Evolutionary conservation across 1,284 basidiomycete species (phyloP).

Genomic region (Trametes hirsuta): DNA sequence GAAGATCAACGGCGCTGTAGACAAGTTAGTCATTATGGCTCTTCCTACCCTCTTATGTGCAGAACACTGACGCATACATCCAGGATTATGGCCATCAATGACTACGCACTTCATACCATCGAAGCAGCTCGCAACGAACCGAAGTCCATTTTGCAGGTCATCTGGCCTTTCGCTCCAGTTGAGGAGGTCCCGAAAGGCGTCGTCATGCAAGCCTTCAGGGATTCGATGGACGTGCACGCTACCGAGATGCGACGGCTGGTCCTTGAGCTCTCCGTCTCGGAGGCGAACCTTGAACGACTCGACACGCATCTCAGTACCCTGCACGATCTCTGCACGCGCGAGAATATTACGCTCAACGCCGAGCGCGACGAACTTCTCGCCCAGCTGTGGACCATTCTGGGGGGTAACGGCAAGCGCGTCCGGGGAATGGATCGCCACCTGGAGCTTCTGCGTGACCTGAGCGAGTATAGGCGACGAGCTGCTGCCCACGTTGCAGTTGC

Average conservation of each 20-base stretch:
- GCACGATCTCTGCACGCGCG: constrained; percentile 59
- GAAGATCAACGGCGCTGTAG: constrained; percentile 68
- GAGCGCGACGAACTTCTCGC: constrained; percentile 59
- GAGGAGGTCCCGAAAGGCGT: constrained; percentile 43
- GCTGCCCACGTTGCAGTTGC: constrained; percentile 63
- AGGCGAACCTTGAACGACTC: constrained; percentile 56
- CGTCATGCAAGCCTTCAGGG: constrained; percentile 54
- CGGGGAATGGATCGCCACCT: constrained; percentile 54
- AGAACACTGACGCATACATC: constrained; percentile 2
- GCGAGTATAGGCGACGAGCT: constrained; percentile 60
- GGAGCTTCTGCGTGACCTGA: constrained; percentile 54
- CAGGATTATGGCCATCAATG: constrained; percentile 75
- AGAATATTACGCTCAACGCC: constrained; percentile 49
- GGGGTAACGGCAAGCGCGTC: constrained; percentile 55
- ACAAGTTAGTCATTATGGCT: constrained; percentile 51
- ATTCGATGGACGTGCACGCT: constrained; percentile 64
- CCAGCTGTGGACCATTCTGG: constrained; percentile 68
- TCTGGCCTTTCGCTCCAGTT: constrained; percentile 49
- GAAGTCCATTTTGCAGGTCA: constrained; percentile 40
- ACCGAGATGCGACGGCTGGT: constrained; percentile 56
- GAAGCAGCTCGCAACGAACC: constrained; percentile 48
- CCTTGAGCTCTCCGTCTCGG: constrained; percentile 61
- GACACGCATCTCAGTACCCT: constrained; percentile 60
- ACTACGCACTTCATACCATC: constrained; percentile 65
- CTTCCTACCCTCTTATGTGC: neutral